These are phyloP conservation scores for Mucor mucedo DNA, from an alignment of 371 early-diverging fungal species.

Conservation along the genomic window DNA sequence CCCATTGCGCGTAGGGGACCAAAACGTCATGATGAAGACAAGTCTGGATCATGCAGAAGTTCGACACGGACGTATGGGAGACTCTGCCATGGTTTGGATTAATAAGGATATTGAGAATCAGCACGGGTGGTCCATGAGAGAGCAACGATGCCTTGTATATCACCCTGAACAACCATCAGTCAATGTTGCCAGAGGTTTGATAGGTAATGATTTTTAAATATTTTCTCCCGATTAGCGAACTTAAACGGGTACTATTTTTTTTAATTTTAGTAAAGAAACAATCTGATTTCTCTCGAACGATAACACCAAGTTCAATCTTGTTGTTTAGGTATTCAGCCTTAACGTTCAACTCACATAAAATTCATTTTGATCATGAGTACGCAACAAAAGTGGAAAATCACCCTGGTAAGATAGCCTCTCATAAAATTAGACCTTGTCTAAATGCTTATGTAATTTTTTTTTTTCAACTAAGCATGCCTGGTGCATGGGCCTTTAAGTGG, in stretches of 20 bases:
- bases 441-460: too few relatives aligned
- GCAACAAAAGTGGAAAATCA: conserved; percentile 75
- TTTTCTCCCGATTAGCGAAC: too few relatives aligned
- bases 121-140: conserved; percentile 69
- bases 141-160: conserved; percentile 77
- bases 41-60: conserved; percentile 56
- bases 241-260: too few relatives aligned
- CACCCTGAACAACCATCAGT: conserved; percentile 36
- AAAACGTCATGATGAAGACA: conserved; percentile 56
- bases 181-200: conserved; percentile 2
- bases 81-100: conserved; percentile 73
- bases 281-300: conserved; percentile 56
- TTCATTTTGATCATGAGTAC: conserved; percentile 81
- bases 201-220: conserved; percentile 5
- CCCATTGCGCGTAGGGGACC: conserved; percentile 66
- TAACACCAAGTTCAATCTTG: conserved; percentile 70
- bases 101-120: conserved; percentile 68
- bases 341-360: conserved; percentile 84
- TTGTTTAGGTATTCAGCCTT: conserved; percentile 87
- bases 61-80: conserved; percentile 59
- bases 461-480: conserved; percentile 51
- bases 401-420: conserved; percentile 28
- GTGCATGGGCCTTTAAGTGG: conserved; percentile 86
- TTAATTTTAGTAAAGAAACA: conserved; percentile 39
- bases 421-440: not conserved